phyloP scores from a whole-genome alignment of 2,329 filamentous ascomycete species.

The Cordyceps farinosa region DNA sequence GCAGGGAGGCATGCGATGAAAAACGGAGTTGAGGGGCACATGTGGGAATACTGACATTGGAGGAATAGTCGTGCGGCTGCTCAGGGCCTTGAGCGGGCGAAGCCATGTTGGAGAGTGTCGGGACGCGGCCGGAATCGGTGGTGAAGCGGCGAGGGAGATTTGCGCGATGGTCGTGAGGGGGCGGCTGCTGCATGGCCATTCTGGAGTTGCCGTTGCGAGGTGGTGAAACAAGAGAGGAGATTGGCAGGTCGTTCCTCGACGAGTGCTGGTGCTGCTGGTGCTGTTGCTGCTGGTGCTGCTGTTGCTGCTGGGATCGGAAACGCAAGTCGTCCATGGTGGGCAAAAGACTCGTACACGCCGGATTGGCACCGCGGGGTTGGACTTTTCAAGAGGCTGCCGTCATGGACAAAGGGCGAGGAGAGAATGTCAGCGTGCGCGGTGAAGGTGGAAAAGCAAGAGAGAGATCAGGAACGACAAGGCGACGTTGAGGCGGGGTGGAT shows the following conservation, averaged over 20 bases:
- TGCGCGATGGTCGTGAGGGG: conserved; percentile 66
- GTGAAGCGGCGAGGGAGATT: conserved; percentile 89
- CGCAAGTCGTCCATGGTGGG: conserved; percentile 69
- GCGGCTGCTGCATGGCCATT: conserved; percentile 50
- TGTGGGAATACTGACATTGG: conserved; percentile 27
- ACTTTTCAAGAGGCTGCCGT: conserved; percentile 32
- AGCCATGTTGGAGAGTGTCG: conserved; percentile 65
- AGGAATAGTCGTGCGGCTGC: conserved; percentile 46
- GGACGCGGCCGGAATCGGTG: conserved; percentile 80
- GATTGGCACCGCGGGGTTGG: conserved; percentile 33
- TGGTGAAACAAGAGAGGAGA: conserved; percentile 71
- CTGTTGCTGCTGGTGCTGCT: background rate
- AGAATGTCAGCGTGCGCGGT: conserved; percentile 28
- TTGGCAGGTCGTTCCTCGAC: conserved; percentile 70
- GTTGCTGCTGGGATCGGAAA: conserved; percentile 52
- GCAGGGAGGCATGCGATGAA: background rate
- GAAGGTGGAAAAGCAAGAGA: conserved; percentile 24
- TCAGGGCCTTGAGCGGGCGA: conserved; percentile 48
- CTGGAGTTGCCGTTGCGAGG: conserved; percentile 62
- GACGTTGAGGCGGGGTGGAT: conserved; percentile 31
- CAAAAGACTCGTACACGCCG: conserved; percentile 36
- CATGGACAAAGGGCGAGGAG: conserved; percentile 34
- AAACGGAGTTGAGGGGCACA: background rate
- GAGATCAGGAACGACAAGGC: conserved; percentile 27
- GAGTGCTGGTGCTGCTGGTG: conserved; percentile 55